These are phyloP conservation scores for Persicaria maculosa DNA, from an alignment of 148 eudicot genomes.

Conservation along the genomic window DNA sequence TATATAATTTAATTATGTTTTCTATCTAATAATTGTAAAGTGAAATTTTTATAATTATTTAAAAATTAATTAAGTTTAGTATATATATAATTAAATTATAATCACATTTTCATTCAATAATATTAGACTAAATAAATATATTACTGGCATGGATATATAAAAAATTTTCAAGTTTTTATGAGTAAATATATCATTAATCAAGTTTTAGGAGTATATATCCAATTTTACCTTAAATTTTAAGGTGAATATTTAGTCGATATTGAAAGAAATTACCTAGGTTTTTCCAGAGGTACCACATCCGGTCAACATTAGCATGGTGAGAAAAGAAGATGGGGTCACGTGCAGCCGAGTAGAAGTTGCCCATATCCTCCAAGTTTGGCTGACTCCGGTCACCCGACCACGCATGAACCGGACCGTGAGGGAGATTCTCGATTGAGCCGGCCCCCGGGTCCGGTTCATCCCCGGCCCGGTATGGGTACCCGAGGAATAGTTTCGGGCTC, in stretches of 20 bases:
- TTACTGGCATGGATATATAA: no score
- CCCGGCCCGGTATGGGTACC: slow-evolving; percentile 64
- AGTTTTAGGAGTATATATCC: no score
- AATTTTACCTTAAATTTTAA: no score
- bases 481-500: slow-evolving; percentile 48
- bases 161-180: no score
- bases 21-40: no score
- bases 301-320: slow-evolving; percentile 66
- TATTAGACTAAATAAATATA: no score
- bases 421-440: slow-evolving; percentile 54
- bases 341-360: slow-evolving; percentile 76
- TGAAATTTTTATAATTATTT: no score
- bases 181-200: no score
- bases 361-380: slow-evolving; percentile 68
- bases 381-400: slow-evolving; percentile 64
- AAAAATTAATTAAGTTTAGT: no score
- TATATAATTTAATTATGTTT: no score
- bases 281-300: slow-evolving; percentile 75
- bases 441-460: slow-evolving; percentile 44
- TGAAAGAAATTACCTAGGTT: slow-evolving; percentile 25
- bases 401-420: slow-evolving; percentile 67
- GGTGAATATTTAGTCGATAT: not conserved
- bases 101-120: no score
- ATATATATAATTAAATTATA: no score
- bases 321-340: slow-evolving; percentile 66